Evolutionary conservation across 176 grass and related monocot species (phyloP).

Genomic region (Leersia perrieri): DNA sequence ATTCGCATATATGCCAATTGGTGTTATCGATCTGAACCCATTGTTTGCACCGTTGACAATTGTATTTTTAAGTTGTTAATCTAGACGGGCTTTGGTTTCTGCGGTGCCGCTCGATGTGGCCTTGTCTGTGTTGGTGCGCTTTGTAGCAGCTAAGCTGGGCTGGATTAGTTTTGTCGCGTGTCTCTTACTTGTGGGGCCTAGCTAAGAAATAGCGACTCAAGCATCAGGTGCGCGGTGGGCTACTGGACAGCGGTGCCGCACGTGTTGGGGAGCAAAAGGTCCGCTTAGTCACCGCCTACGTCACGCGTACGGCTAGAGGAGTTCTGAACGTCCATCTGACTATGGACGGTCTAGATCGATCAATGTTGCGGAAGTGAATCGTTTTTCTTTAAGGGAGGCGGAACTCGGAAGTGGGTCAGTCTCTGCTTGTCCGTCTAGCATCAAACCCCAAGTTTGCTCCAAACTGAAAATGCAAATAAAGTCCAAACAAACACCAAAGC

Average conservation of each 20-base stretch:
- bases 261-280: background rate
- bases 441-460: background rate
- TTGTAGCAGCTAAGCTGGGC: background rate
- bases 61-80: background rate
- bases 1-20: background rate
- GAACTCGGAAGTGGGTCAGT: too few species aligned
- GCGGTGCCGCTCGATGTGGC: background rate
- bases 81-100: background rate
- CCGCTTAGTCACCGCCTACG: background rate
- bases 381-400: too few species aligned
- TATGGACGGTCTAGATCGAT: background rate
- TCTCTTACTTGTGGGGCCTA: background rate
- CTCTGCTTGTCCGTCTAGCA: too few species aligned
- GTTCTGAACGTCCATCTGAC: background rate
- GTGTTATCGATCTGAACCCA: background rate
- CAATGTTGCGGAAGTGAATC: too few species aligned
- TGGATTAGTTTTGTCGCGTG: background rate
- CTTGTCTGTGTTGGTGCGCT: background rate
- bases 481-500: background rate
- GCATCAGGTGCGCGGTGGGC: background rate
- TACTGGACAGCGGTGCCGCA: background rate
- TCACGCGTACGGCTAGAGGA: background rate
- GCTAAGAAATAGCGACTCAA: too few species aligned
- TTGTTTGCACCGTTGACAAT: background rate
- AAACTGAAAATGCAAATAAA: background rate